A percentile compares a stretch with the other conserved stretches of the same genome.
These are phyloP conservation scores for Haematococcus sp. DNA, from an alignment of 139 green algal genomes.

Conservation along the genomic window DNA sequence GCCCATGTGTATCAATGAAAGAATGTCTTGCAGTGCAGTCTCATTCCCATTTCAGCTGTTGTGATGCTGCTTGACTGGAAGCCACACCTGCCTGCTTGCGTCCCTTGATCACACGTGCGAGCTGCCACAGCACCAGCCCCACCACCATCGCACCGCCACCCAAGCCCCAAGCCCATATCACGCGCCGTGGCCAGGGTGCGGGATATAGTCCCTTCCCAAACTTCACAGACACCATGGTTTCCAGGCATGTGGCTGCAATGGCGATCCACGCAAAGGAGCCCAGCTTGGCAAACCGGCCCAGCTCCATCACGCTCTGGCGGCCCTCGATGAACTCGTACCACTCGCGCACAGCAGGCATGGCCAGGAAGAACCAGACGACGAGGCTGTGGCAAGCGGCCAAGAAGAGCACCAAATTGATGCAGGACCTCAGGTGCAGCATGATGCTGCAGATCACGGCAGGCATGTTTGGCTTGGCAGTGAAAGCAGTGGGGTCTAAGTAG, in stretches of 20 bases:
- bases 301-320: not conserved
- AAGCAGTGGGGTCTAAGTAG: too few relatives aligned
- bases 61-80: too few relatives aligned
- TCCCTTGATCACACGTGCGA: too few relatives aligned
- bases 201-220: slow-evolving; percentile 73
- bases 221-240: slow-evolving; percentile 80
- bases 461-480: too few relatives aligned
- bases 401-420: too few relatives aligned
- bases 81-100: too few relatives aligned
- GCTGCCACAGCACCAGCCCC: not conserved
- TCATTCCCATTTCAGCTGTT: too few relatives aligned
- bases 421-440: not conserved
- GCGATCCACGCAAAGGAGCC: slow-evolving; percentile 83
- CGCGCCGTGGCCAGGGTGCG: slow-evolving; percentile 48
- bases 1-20: too few relatives aligned
- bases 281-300: slow-evolving; percentile 53
- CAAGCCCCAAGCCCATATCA: slow-evolving; percentile 46
- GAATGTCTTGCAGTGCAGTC: too few relatives aligned
- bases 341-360: slow-evolving; percentile 46
- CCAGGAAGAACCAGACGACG: slow-evolving; percentile 12
- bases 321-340: slow-evolving; percentile 83
- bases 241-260: slow-evolving; percentile 41
- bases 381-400: not conserved
- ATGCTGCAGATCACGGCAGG: not conserved
- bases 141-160: not conserved